These are phyloP conservation scores for Saturnispora silvae DNA, from an alignment of 805 yeast genomes.

Conservation along the genomic window DNA sequence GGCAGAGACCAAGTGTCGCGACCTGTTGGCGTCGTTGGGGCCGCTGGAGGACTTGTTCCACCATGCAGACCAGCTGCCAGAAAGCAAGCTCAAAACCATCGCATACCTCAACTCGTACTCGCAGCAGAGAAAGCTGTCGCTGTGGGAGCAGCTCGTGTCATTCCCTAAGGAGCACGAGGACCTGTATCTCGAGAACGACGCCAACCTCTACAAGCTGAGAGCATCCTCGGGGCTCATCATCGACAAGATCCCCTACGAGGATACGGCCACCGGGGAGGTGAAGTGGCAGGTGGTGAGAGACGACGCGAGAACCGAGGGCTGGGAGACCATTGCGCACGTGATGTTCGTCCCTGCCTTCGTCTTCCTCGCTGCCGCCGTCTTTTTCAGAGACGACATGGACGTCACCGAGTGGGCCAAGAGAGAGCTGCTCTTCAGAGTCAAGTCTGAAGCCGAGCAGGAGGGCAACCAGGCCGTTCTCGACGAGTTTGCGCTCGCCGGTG, in stretches of 20 bases:
- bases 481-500: slow-evolving; percentile 27
- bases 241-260: slow-evolving; percentile 78
- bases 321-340: slow-evolving; percentile 70
- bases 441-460: slow-evolving; percentile 52
- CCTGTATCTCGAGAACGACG: slow-evolving; percentile 50
- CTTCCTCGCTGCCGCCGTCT: slow-evolving; percentile 39
- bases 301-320: slow-evolving; percentile 63
- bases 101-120: slow-evolving; percentile 60
- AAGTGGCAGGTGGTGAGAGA: slow-evolving; percentile 72
- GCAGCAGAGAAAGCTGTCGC: slow-evolving; percentile 43
- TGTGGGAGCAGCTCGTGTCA: slow-evolving; percentile 31
- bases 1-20: slow-evolving; percentile 50
- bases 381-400: slow-evolving; percentile 40
- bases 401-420: slow-evolving; percentile 72
- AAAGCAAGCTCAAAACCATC: slow-evolving; percentile 58
- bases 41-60: slow-evolving; percentile 57
- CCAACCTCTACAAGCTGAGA: slow-evolving; percentile 47
- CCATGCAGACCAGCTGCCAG: slow-evolving; percentile 61
- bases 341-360: slow-evolving; percentile 62
- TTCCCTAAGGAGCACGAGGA: slow-evolving; percentile 43
- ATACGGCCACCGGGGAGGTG: slow-evolving; percentile 65
- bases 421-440: slow-evolving; percentile 67
- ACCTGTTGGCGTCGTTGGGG: slow-evolving; percentile 51
- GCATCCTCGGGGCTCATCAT: slow-evolving; percentile 54
- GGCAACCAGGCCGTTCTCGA: slow-evolving; percentile 44